Conservation (phyloP, 1,284 basidiomycete genomes). For the Rhodotorula sp. region DNA sequence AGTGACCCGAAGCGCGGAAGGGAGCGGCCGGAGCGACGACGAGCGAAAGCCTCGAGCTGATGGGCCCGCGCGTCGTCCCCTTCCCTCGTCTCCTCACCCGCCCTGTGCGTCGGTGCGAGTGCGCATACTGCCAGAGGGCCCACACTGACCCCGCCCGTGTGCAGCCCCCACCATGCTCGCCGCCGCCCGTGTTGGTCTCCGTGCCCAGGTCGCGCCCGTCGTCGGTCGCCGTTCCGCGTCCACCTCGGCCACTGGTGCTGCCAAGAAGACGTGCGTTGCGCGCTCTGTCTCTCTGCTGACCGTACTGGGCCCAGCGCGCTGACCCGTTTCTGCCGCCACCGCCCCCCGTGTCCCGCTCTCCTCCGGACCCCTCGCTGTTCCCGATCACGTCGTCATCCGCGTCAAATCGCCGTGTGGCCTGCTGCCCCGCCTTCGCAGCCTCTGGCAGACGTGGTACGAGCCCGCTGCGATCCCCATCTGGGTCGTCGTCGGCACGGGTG, state of each 20-base stretch:
- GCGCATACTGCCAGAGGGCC: too few species aligned
- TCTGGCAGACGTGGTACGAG: slow-evolving; percentile 35
- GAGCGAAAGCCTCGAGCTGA: too few species aligned
- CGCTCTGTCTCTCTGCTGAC: too few species aligned
- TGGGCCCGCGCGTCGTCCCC: too few species aligned
- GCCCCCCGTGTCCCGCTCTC: neutral
- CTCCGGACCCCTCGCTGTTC: neutral
- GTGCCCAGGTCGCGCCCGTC: neutral
- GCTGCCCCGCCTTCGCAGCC: neutral
- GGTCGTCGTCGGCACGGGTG: slow-evolving; percentile 20
- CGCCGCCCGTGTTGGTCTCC: slow-evolving; percentile 9
- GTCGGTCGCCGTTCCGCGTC: slow-evolving; percentile 1
- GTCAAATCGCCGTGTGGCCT: neutral
- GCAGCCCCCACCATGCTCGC: neutral
- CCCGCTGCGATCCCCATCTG: slow-evolving; percentile 36
- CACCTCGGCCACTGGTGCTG: neutral
- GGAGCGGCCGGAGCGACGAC: too few species aligned
- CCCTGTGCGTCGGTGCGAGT: too few species aligned
- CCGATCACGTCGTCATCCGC: neutral
- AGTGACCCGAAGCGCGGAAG: too few species aligned
- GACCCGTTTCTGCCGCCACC: too few species aligned
- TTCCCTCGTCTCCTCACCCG: too few species aligned
- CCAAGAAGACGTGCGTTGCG: slow-evolving; percentile 4
- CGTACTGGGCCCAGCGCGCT: too few species aligned
- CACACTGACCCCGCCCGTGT: too few species aligned